These are phyloP conservation scores for Taiwanofungus camphoratus DNA, from an alignment of 1,284 basidiomycete species.

Conservation along the genomic window DNA sequence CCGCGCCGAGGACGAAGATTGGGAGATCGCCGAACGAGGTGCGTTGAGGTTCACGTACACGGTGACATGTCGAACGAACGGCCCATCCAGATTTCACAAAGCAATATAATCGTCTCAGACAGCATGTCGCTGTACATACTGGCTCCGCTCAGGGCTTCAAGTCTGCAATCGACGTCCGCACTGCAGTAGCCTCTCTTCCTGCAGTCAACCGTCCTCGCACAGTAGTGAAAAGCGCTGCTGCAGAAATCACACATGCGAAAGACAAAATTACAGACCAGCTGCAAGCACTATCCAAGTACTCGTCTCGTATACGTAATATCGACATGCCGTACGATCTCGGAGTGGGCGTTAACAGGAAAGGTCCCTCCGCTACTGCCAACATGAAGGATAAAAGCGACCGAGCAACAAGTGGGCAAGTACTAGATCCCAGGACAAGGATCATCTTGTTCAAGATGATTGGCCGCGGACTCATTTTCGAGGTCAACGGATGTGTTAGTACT, in stretches of 20 bases:
- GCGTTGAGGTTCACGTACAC: conserved; percentile 8
- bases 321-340: conserved; percentile 74
- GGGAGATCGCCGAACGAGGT: conserved; percentile 83
- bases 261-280: conserved; percentile 65
- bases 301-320: conserved; percentile 61
- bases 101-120: conserved; percentile 88
- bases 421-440: conserved; percentile 86
- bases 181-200: conserved; percentile 57
- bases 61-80: conserved; percentile 12
- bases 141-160: conserved; percentile 54
- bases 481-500: conserved; percentile 92
- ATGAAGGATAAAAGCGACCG: conserved; percentile 91
- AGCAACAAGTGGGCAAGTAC: conserved; percentile 91
- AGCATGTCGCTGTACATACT: conserved; percentile 73
- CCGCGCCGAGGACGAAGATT: conserved; percentile 84
- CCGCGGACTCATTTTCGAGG: conserved; percentile 76
- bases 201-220: conserved; percentile 64
- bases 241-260: conserved; percentile 24
- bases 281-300: conserved; percentile 64
- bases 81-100: conserved; percentile 82
- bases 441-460: conserved; percentile 95
- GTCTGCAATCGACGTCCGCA: conserved; percentile 42
- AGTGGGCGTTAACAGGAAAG: conserved; percentile 84
- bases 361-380: conserved; percentile 79
- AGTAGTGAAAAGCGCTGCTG: conserved; percentile 4